Conservation (phyloP, 345 rosid species). For the Hibiscus mutabilis region DNA sequence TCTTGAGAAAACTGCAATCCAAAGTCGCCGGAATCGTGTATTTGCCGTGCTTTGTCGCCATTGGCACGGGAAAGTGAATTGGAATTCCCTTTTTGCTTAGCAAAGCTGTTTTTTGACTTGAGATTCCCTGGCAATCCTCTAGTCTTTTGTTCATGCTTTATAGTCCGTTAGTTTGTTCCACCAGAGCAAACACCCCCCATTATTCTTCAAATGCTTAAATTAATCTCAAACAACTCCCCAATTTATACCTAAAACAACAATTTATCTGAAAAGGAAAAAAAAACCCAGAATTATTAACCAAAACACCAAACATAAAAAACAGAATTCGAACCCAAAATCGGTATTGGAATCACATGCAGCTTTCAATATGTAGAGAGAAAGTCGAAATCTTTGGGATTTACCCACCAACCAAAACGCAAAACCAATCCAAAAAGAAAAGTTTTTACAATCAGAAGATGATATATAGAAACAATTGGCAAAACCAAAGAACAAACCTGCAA, state of each 20-base stretch:
- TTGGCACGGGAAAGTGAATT: constrained; percentile 7
- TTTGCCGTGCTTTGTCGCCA: constrained; percentile 16
- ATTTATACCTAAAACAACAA: constrained; percentile 4
- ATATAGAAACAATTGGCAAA: background rate
- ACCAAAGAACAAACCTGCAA: background rate
- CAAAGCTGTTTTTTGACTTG: constrained; percentile 27
- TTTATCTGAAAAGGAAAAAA: background rate
- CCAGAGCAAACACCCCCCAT: constrained; percentile 72
- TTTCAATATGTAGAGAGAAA: background rate
- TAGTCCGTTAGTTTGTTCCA: constrained; percentile 20
- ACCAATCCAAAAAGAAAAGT: too few species aligned
- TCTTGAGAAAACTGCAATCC: constrained; percentile 41
- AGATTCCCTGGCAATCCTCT: constrained; percentile 30
- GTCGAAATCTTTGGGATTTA: too few species aligned
- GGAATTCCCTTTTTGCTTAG: constrained; percentile 24
- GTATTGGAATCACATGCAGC: too few species aligned
- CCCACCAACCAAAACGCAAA: too few species aligned
- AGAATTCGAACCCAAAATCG: too few species aligned
- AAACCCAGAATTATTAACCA: too few species aligned
- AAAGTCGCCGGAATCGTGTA: constrained; percentile 26
- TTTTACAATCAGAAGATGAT: background rate
- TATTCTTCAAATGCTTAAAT: constrained; percentile 14
- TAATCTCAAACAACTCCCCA: background rate
- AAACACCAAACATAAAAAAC: too few species aligned
- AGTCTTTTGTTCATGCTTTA: constrained; percentile 21